Evolutionary conservation across 225 moss, liverwort and hornwort genomes (phyloP), one percentile per base, ranked within the genome.

Genomic region (Anthoceros angustus): DNA sequence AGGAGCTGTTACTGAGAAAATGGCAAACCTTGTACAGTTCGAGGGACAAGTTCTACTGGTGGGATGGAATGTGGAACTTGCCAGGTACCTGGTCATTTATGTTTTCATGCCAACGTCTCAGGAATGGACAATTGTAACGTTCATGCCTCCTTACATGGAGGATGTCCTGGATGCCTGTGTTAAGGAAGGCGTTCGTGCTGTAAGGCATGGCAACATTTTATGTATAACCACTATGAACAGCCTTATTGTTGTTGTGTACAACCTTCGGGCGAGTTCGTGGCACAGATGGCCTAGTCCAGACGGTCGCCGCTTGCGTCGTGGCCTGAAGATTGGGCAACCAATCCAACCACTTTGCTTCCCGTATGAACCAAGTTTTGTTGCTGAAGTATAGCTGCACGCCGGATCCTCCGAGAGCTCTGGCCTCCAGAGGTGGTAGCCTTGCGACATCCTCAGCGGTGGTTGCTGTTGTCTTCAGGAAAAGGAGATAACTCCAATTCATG

Each of bases 161-260:
- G 55, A 55, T 20, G 55, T 55, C 16, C 18, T 55, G 10, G 14
- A 18, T 18, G 55, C 14, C 0, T 55, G 55, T 23, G 55, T 18
- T 7, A 55, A 20, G 55, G 55, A 55, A 20, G 55, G 55, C 8
- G 14, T 55, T 7, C 55, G 55, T 15, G 55, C 23, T 15, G 55
- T 55, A 18, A 20, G 16, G 55, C 55, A 55, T 23, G 55, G 55
- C 55, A 8, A 55, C 14, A 7, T 55, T 2, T 23, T 55, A 23
- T 55, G 55, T 23, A 55, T 55, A 18, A 55, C 55, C 55, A 55
- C 55, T 15, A 18, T 55, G 55, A 23, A 55, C n/a, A 55, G 55
- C 55, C n/a, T 55, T 15, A 7, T 55, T 7, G 55, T 55, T 18
- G 55, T 55, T 15, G 55, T 23, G 10, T 55, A 55, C 55, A 23